Percentiles rank a stretch among this genome's conserved stretches.
These are phyloP conservation scores for Paraurostyla sp. DNA, from an alignment of 73 alveolate species.

Conservation along the genomic window DNA sequence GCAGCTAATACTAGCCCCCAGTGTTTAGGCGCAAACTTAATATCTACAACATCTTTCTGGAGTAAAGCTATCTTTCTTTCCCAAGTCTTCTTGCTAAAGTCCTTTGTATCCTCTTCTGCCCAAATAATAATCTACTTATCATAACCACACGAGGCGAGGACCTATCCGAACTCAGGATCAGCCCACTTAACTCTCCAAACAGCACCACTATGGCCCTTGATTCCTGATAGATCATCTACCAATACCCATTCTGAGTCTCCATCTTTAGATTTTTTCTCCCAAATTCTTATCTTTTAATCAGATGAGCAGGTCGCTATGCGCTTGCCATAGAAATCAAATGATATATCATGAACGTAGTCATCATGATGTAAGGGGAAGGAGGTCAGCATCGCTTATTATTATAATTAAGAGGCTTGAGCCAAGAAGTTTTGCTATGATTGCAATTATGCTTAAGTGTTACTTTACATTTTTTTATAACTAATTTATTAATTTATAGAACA, in stretches of 20 bases:
- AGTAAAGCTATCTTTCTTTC: constrained; percentile 45
- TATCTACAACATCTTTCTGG: constrained; percentile 71
- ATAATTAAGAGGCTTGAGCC: constrained; percentile 1
- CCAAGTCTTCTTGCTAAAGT: constrained; percentile 54
- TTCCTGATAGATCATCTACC: constrained; percentile 24
- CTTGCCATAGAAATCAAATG: constrained; percentile 69
- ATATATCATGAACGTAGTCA: constrained; percentile 67
- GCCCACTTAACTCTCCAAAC: constrained; percentile 76
- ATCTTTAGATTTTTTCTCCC: constrained; percentile 64
- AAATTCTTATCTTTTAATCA: constrained; percentile 68
- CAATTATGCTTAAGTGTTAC: no score
- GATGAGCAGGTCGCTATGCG: constrained; percentile 73
- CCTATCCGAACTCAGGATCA: constrained; percentile 75
- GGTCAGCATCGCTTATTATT: constrained; percentile 22
- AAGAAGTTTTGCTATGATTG: background rate
- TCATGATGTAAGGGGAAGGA: constrained; percentile 68
- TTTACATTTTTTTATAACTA: no score
- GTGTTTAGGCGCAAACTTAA: constrained; percentile 78
- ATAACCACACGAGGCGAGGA: constrained; percentile 66
- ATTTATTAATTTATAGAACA: no score
- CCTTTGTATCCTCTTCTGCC: constrained; percentile 66
- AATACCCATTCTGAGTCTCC: constrained; percentile 52
- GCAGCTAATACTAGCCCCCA: constrained; percentile 70
- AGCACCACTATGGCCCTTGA: constrained; percentile 68
- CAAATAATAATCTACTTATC: constrained; percentile 65